A percentile compares a stretch with the other conserved stretches of the same genome.
These are phyloP conservation scores for Eucalyptus pauciflora DNA, from an alignment of 345 rosid species.

Conservation along the genomic window DNA sequence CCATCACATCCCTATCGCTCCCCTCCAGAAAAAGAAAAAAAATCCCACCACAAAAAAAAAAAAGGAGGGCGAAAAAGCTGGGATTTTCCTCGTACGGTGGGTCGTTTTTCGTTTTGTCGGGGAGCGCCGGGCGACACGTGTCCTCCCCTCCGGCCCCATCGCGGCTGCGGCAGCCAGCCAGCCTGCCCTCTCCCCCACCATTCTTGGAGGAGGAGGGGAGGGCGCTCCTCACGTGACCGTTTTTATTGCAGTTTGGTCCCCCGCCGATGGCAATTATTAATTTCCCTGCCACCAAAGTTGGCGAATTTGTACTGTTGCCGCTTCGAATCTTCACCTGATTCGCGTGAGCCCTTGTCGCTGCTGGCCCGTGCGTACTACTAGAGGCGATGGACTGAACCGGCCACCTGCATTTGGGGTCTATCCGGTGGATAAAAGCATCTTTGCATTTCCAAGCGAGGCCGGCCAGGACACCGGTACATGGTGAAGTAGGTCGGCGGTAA, in stretches of 20 bases:
- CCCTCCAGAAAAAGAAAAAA: not conserved
- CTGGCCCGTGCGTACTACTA: not conserved
- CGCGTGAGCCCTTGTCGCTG: not conserved
- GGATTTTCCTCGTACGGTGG: not conserved
- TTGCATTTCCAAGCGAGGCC: not conserved
- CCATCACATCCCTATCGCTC: not conserved
- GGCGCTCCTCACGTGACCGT: not conserved
- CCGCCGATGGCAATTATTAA: not conserved
- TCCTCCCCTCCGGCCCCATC: not conserved
- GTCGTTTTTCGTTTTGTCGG: not conserved
- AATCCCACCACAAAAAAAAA: not conserved
- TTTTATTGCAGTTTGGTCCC: not conserved
- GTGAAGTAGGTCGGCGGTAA: fast-evolving
- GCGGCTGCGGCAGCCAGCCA: not conserved
- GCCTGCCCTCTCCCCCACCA: not conserved
- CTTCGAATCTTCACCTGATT: not conserved
- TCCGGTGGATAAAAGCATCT: not conserved
- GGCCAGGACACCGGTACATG: not conserved
- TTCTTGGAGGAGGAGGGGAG: not conserved
- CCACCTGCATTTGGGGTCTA: not conserved
- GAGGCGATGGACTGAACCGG: not conserved
- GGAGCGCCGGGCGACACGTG: not conserved
- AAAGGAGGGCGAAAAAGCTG: not conserved
- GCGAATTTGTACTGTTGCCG: not conserved
- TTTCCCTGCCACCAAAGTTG: not conserved